Conservation (phyloP, 441 rosid genomes). For the Jatropha podagrica region DNA sequence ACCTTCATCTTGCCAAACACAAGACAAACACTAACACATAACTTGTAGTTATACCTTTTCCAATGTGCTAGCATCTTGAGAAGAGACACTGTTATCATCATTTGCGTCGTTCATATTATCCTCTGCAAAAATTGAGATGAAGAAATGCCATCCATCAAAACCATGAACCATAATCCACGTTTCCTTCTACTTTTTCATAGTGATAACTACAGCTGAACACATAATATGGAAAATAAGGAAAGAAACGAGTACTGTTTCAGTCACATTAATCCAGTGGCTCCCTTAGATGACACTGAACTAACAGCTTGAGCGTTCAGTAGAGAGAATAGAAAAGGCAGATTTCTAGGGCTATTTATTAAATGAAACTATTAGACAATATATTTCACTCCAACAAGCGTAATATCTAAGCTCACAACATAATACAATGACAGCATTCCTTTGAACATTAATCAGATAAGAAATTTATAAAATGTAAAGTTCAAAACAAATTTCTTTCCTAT, state of each 20-base stretch:
- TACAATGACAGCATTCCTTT: neutral
- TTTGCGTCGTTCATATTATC: constrained; percentile 44
- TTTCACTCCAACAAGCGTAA: neutral
- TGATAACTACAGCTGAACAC: neutral
- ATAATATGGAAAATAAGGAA: neutral
- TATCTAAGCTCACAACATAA: neutral
- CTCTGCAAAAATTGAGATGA: constrained; percentile 37
- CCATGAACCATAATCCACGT: constrained; percentile 10
- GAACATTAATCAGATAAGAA: neutral
- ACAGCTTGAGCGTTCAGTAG: neutral
- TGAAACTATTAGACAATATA: neutral
- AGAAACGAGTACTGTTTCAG: neutral
- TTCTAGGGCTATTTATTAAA: neutral
- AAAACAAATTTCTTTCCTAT: neutral
- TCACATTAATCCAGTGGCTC: neutral
- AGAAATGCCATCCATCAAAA: constrained; percentile 11
- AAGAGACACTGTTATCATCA: constrained; percentile 27
- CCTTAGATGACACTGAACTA: neutral
- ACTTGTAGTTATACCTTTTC: constrained; percentile 34
- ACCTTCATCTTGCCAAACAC: neutral
- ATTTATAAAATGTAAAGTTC: neutral
- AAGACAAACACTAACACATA: constrained; percentile 1
- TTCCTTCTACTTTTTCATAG: neutral
- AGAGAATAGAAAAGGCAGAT: neutral
- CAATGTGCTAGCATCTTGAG: constrained; percentile 35